Base-by-base conservation (phyloP, 2,329 filamentous ascomycete genomes). In the Phyllosticta paracitricarpa region DNA sequence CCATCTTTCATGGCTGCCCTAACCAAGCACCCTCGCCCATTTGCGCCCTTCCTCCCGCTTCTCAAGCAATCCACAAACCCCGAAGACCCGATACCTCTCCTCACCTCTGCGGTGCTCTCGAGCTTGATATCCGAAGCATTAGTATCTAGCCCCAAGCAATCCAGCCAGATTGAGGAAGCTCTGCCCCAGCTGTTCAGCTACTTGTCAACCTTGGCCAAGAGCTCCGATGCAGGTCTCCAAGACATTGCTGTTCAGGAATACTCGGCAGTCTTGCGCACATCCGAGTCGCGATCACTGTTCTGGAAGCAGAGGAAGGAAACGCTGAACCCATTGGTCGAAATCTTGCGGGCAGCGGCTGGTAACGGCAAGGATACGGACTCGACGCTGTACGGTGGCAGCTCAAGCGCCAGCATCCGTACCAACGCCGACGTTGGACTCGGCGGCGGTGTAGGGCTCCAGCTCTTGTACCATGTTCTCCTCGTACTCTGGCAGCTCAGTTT, bases 401-500 rank as follows among this genome's bases (percentile, higher is more conserved):
- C 79, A 26, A 71, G 72, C 48, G 70, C 75, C 56, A 84, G 86
- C 68, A 82, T 82, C 67, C 81, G 82, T 64, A 87, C 85, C 58
- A 82, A 84, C 61, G 85, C 88, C 30, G 87, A 91, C 63, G 76
- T 77, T 58, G 78, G 81, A 51, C 76, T 86, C 54, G 76, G 78
- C 62, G 91, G 91, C 56, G 91, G 91, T 8, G 90, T 99, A 63
- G 91, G 91, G 2, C 79, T 99, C 51, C 94, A 99, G 74, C 82
- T 97, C 51, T 82, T 99, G 51, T 99, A 99, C 73, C 91, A 97
- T 70, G 89, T 97, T 17, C 82, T 99, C 24, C 81, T 99, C 57
- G 92, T 96, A 12, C 79, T 99, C 62, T 99, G 94, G 94, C 92
- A 97, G 78, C 81, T 99, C 67, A 96, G 91, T 71, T 99, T 99